These are phyloP conservation scores for Spinacia oleracea DNA, from an alignment of 179 eudicot species.

Conservation along the genomic window DNA sequence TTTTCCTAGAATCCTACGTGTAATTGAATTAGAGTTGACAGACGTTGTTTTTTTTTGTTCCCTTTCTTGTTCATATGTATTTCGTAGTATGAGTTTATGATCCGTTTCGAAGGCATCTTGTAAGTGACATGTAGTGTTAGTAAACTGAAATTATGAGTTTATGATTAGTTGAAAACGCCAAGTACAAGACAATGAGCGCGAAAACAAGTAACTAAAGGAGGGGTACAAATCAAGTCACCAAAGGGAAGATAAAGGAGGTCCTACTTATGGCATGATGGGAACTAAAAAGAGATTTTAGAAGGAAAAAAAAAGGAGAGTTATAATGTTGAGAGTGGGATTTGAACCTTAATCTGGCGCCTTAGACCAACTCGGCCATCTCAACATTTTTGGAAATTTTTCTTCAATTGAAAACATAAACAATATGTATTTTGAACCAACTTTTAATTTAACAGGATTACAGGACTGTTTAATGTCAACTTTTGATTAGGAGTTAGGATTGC, in stretches of 20 bases:
- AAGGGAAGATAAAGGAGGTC: not conserved
- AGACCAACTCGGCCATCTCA: conserved; percentile 97
- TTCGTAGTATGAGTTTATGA: not conserved
- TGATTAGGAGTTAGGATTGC: no score
- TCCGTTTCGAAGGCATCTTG: not conserved
- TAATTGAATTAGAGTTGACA: not conserved
- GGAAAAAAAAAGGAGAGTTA: not conserved
- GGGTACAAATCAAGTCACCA: not conserved
- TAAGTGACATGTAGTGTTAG: not conserved
- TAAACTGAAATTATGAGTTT: not conserved
- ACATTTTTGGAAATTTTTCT: not conserved
- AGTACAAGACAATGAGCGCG: conserved; percentile 5
- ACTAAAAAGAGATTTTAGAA: not conserved
- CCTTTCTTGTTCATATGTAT: not conserved
- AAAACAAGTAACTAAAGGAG: not conserved
- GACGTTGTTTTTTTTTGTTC: no score
- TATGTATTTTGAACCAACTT: no score
- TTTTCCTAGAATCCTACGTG: no score
- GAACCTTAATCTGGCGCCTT: conserved; percentile 99
- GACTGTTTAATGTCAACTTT: no score
- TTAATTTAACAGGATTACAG: no score
- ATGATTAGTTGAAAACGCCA: not conserved
- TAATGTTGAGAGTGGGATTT: conserved; percentile 95
- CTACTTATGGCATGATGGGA: not conserved
- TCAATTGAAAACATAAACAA: no score